A percentile compares a stretch with the other conserved stretches of the same genome.
Evolutionary conservation across 345 rosid species (phyloP).

Genomic region (Populus nigra): DNA sequence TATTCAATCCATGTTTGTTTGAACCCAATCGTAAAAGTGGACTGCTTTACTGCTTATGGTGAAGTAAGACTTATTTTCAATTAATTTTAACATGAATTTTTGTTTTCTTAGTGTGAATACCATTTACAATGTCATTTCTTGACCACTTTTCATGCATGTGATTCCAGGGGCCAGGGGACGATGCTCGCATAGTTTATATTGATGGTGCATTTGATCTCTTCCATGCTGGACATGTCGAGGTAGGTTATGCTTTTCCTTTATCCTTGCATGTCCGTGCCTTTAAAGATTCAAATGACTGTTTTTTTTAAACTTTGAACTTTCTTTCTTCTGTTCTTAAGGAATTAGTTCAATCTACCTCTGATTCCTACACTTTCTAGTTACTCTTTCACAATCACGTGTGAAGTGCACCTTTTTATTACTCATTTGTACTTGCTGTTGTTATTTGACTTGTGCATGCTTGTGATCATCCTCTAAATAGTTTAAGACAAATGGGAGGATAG

Average conservation of each 20-base stretch:
- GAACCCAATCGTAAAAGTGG: background rate
- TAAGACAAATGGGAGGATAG: background rate
- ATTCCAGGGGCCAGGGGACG: conserved; percentile 63
- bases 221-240: conserved; percentile 89
- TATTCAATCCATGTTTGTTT: too few species aligned
- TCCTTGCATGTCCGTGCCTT: background rate
- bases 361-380: background rate
- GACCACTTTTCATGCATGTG: conserved; percentile 9
- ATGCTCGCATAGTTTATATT: conserved; percentile 64
- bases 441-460: background rate
- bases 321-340: background rate
- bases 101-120: background rate
- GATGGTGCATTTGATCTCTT: conserved; percentile 85
- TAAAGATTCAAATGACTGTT: background rate
- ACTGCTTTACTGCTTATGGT: background rate
- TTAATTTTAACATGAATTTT: background rate
- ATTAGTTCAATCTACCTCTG: background rate
- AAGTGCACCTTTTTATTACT: background rate
- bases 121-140: background rate
- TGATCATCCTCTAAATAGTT: background rate
- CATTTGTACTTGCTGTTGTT: background rate
- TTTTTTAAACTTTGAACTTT: background rate
- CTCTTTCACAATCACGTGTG: background rate
- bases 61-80: background rate
- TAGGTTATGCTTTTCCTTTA: conserved; percentile 15